Conservation (phyloP, 768 basidiomycete genomes). For the Serendipita vermifera region DNA sequence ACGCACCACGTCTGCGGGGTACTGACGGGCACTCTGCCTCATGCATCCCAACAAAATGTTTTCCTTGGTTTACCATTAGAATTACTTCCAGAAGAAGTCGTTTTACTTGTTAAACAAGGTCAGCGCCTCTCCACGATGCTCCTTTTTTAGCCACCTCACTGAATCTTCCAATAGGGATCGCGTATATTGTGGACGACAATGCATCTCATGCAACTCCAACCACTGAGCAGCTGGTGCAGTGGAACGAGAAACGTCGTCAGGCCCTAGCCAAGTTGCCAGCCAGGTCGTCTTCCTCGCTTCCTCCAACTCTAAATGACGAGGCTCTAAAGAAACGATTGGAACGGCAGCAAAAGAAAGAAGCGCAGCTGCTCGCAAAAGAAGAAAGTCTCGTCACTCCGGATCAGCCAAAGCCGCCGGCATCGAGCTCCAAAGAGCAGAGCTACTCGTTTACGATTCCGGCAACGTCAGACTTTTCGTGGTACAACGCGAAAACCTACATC, state of each 20-base stretch:
- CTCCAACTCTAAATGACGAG: background rate
- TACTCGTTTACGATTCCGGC: conserved; percentile 40
- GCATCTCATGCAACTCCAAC: conserved; percentile 40
- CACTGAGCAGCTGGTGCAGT: conserved; percentile 33
- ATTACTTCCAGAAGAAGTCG: conserved; percentile 84
- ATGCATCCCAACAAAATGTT: conserved; percentile 89
- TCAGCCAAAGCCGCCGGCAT: background rate
- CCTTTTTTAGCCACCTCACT: background rate
- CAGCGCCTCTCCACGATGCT: conserved; percentile 14
- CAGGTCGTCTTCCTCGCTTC: background rate
- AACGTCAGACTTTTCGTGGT: conserved; percentile 60
- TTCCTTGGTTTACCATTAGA: conserved; percentile 88
- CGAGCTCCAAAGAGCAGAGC: background rate
- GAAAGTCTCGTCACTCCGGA: background rate
- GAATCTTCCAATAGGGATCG: conserved; percentile 40
- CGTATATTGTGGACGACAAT: conserved; percentile 62
- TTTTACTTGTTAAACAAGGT: conserved; percentile 77
- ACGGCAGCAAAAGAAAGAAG: conserved; percentile 34
- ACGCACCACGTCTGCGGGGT: conserved; percentile 75
- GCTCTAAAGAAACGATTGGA: conserved; percentile 52
- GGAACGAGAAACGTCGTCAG: conserved; percentile 35
- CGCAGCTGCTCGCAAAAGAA: background rate
- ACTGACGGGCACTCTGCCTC: conserved; percentile 81
- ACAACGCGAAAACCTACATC: conserved; percentile 35
- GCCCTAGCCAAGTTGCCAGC: background rate